These are phyloP conservation scores for Cladobotryum protrusum DNA, from an alignment of 2,329 filamentous ascomycete species.

Conservation along the genomic window DNA sequence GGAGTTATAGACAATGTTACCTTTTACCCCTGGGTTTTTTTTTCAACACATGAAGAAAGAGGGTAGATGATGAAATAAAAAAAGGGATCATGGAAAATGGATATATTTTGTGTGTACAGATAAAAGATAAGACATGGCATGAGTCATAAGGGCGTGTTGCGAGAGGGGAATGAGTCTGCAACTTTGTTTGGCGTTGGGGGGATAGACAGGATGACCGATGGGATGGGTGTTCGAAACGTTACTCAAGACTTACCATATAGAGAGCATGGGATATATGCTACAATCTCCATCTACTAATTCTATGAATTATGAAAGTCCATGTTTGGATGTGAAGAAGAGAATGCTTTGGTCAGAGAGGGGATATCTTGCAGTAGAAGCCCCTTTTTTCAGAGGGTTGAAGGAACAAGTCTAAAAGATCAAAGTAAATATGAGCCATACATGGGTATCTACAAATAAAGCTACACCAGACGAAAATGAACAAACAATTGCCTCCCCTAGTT, in stretches of 20 bases:
- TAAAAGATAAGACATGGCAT: background rate
- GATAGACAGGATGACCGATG: slow-evolving; percentile 20
- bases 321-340: background rate
- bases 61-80: background rate
- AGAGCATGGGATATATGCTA: slow-evolving; percentile 18
- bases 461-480: background rate
- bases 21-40: background rate
- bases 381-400: background rate
- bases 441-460: background rate
- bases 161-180: slow-evolving; percentile 18
- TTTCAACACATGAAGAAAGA: slow-evolving; percentile 2
- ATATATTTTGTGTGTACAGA: background rate
- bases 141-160: slow-evolving; percentile 17
- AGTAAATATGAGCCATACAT: background rate
- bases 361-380: too few relatives aligned
- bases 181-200: slow-evolving; percentile 26
- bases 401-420: background rate
- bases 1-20: slow-evolving; percentile 1
- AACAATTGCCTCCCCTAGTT: too few relatives aligned
- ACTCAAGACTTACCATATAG: slow-evolving; percentile 16
- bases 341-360: background rate
- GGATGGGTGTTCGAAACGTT: slow-evolving; percentile 15
- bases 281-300: slow-evolving; percentile 17
- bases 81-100: background rate
- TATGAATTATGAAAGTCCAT: background rate